Evolutionary conservation across 345 rosid genomes (phyloP).

Genomic region (Sonneratia caseolaris): DNA sequence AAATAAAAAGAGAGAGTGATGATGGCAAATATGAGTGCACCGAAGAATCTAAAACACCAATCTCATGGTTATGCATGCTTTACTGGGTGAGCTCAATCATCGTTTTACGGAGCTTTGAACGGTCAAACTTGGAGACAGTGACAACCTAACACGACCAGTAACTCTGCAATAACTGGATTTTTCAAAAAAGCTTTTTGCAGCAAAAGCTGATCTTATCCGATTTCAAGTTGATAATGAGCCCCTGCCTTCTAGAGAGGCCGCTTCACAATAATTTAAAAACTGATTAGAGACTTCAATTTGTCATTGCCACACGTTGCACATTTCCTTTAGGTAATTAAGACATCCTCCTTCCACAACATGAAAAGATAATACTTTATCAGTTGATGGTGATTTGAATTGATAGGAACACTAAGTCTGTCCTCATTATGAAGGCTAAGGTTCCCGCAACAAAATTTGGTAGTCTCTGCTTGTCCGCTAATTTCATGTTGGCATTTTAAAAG

Average conservation of each 20-base stretch:
- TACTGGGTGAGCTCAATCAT: neutral
- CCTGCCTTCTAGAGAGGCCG: neutral
- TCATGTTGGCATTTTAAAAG: constrained; percentile 9
- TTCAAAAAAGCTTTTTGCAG: neutral
- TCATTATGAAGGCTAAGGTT: constrained; percentile 12
- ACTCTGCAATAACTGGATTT: neutral
- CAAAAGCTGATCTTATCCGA: neutral
- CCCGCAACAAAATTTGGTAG: constrained; percentile 18
- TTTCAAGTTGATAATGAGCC: neutral
- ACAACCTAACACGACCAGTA: neutral
- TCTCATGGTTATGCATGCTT: neutral
- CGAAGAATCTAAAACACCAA: neutral
- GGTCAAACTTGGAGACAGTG: neutral
- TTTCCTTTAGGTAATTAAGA: neutral
- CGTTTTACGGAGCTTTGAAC: neutral
- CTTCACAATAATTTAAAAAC: neutral
- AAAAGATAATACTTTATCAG: neutral
- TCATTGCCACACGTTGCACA: neutral
- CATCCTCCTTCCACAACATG: neutral
- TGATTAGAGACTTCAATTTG: neutral
- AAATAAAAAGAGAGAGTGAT: too few species aligned
- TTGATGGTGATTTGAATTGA: constrained; percentile 27
- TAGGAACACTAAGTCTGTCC: constrained; percentile 19
- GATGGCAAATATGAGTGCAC: too few species aligned
- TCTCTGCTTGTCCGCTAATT: constrained; percentile 16